Percentiles rank a stretch among this genome's conserved stretches.
Evolutionary conservation across 495 filamentous ascomycete genomes (phyloP).

Genomic region (Xylaria castorea): DNA sequence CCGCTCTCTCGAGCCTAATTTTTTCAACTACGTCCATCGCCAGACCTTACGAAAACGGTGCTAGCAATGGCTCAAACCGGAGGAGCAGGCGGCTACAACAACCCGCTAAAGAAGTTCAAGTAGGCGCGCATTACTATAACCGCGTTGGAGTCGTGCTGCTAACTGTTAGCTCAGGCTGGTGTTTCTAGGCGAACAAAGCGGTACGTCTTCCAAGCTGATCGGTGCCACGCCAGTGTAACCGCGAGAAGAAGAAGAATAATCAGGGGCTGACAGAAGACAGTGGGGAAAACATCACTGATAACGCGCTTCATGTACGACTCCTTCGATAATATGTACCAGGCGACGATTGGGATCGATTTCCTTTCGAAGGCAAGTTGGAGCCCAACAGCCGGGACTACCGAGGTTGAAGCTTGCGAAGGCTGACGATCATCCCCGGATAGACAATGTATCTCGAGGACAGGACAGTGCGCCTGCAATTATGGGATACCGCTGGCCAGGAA

Average conservation of each 20-base stretch:
- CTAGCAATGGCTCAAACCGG: slow-evolving; percentile 56
- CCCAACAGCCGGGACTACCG: neutral
- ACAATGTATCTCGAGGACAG: slow-evolving; percentile 99
- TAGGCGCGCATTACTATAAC: slow-evolving; percentile 49
- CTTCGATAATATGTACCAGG: slow-evolving; percentile 99
- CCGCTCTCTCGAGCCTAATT: neutral
- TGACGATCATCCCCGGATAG: slow-evolving; percentile 52
- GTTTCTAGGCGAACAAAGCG: slow-evolving; percentile 96
- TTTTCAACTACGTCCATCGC: slow-evolving; percentile 15
- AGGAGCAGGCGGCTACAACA: slow-evolving; percentile 85
- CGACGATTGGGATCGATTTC: slow-evolving; percentile 99
- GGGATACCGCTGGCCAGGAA: slow-evolving; percentile 98
- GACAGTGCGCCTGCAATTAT: slow-evolving; percentile 95
- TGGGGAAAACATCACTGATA: slow-evolving; percentile 98
- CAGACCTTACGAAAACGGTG: slow-evolving; percentile 21
- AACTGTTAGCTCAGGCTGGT: slow-evolving; percentile 70
- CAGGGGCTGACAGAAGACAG: slow-evolving; percentile 52
- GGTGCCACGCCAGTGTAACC: slow-evolving; percentile 9
- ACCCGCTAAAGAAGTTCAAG: slow-evolving; percentile 99
- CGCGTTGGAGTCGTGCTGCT: neutral
- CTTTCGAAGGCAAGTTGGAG: slow-evolving; percentile 80
- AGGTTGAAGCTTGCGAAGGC: slow-evolving; percentile 21
- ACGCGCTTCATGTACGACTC: slow-evolving; percentile 99
- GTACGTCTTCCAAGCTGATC: slow-evolving; percentile 59
- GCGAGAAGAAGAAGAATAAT: neutral